Percentiles rank a stretch among this genome's conserved stretches.
These are phyloP conservation scores for Hygrophorus pudorinus DNA, from an alignment of 768 basidiomycete species.

Conservation along the genomic window DNA sequence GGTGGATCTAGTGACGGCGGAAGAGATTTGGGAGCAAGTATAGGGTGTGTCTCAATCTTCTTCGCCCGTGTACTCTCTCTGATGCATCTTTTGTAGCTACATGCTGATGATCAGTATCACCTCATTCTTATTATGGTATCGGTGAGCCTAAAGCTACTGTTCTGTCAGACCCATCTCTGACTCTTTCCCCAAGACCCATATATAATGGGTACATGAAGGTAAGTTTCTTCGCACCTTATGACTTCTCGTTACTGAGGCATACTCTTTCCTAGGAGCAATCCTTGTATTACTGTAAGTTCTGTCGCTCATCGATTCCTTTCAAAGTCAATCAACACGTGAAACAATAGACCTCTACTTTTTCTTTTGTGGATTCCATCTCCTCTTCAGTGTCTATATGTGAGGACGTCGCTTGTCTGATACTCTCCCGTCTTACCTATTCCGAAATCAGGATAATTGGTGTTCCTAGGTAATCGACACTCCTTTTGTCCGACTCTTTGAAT, in stretches of 20 bases:
- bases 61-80: slow-evolving; percentile 9
- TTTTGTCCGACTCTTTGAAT: slow-evolving; percentile 24
- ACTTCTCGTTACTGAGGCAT: slow-evolving; percentile 15
- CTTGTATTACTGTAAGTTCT: slow-evolving; percentile 81
- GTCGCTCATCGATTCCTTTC: neutral
- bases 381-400: slow-evolving; percentile 89
- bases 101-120: slow-evolving; percentile 63
- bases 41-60: slow-evolving; percentile 45
- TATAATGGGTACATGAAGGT: slow-evolving; percentile 99
- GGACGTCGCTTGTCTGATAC: slow-evolving; percentile 20
- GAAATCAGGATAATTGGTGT: slow-evolving; percentile 82
- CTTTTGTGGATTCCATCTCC: slow-evolving; percentile 91
- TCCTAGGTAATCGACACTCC: slow-evolving; percentile 46
- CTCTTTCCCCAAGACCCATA: slow-evolving; percentile 53
- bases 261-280: slow-evolving; percentile 65
- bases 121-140: slow-evolving; percentile 94
- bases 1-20: slow-evolving; percentile 69
- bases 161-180: slow-evolving; percentile 8
- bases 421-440: slow-evolving; percentile 18
- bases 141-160: slow-evolving; percentile 36
- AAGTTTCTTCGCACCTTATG: slow-evolving; percentile 13
- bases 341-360: slow-evolving; percentile 87
- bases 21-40: slow-evolving; percentile 71
- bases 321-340: slow-evolving; percentile 19
- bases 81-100: slow-evolving; percentile 42